Evolutionary conservation across 1,284 basidiomycete species (phyloP).

Genomic region (Cutaneotrichosporon sp.): DNA sequence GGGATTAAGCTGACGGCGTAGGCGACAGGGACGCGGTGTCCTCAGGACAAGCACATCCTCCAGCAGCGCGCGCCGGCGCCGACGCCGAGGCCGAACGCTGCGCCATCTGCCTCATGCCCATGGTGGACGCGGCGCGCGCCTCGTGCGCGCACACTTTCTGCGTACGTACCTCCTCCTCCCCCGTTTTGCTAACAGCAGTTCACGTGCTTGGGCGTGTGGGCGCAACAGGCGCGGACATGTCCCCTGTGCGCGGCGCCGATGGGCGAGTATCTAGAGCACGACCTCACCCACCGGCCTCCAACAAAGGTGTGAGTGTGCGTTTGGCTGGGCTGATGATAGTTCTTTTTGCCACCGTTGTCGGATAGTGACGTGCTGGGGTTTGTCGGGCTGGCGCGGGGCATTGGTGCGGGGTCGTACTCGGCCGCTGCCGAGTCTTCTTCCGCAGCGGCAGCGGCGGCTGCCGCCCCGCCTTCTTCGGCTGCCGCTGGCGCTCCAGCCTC

Average conservation of each 20-base stretch:
- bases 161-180: slow-evolving; percentile 25
- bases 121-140: slow-evolving; percentile 71
- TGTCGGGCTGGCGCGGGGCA: too few relatives aligned
- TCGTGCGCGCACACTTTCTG: slow-evolving; percentile 75
- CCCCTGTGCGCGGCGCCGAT: slow-evolving; percentile 72
- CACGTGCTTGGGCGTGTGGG: slow-evolving; percentile 76
- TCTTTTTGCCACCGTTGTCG: slow-evolving; percentile 64
- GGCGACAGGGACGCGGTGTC: too few relatives aligned
- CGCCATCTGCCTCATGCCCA: slow-evolving; percentile 68
- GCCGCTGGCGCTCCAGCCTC: too few relatives aligned
- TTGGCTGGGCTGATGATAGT: slow-evolving; percentile 44
- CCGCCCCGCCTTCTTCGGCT: too few relatives aligned
- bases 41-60: too few relatives aligned
- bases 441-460: neutral
- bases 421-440: neutral
- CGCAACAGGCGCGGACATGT: slow-evolving; percentile 60
- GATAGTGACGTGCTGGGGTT: neutral
- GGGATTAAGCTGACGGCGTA: too few relatives aligned
- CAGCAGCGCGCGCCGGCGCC: too few relatives aligned
- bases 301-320: slow-evolving; percentile 46
- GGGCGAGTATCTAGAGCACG: slow-evolving; percentile 72
- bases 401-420: too few relatives aligned
- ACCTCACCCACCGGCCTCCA: slow-evolving; percentile 41
- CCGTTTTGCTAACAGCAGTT: slow-evolving; percentile 54
- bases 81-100: slow-evolving; percentile 32